Percentiles rank a stretch among this genome's conserved stretches.
Conservation (phyloP, 495 filamentous ascomycete species). For the Lentithecium fluviatile region DNA sequence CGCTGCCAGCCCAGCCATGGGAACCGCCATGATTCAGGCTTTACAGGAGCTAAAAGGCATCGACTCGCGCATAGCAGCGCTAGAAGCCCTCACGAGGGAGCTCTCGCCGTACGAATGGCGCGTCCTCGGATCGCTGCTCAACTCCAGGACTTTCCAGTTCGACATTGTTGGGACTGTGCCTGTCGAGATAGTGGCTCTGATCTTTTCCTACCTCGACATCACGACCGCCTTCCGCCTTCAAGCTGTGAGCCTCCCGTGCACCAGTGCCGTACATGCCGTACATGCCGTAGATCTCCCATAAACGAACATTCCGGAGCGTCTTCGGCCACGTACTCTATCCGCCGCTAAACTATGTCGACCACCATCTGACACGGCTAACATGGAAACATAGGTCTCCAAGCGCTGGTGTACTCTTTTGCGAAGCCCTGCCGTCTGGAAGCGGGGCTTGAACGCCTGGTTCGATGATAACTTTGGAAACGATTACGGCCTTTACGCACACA, state of each 20-base stretch:
- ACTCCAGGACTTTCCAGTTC: slow-evolving; percentile 12
- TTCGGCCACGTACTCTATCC: too few species aligned
- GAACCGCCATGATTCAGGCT: slow-evolving; percentile 1
- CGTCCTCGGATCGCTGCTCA: slow-evolving; percentile 1
- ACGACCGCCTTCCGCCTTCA: slow-evolving; percentile 20
- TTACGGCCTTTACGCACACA: slow-evolving; percentile 3
- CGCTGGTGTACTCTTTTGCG: slow-evolving; percentile 13
- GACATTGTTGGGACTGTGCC: slow-evolving; percentile 32
- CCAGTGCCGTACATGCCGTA: background rate
- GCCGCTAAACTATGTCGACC: too few species aligned
- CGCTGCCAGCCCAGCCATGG: background rate
- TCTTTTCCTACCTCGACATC: slow-evolving; percentile 32
- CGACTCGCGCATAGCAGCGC: slow-evolving; percentile 2
- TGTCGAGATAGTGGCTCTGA: slow-evolving; percentile 21
- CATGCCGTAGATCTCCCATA: background rate
- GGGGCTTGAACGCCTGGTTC: slow-evolving; percentile 10
- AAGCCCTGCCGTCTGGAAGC: slow-evolving; percentile 8
- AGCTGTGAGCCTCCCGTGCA: slow-evolving; percentile 8
- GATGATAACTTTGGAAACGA: background rate
- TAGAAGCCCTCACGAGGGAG: slow-evolving; percentile 14
- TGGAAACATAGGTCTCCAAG: slow-evolving; percentile 24
- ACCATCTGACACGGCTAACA: background rate
- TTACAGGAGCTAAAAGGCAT: slow-evolving; percentile 2
- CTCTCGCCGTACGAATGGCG: slow-evolving; percentile 25
- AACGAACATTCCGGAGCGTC: background rate